Percentiles rank a stretch among this genome's conserved stretches.
These are phyloP conservation scores for Pyrenophora graminea DNA, from an alignment of 2,329 filamentous ascomycete species.

Conservation along the genomic window DNA sequence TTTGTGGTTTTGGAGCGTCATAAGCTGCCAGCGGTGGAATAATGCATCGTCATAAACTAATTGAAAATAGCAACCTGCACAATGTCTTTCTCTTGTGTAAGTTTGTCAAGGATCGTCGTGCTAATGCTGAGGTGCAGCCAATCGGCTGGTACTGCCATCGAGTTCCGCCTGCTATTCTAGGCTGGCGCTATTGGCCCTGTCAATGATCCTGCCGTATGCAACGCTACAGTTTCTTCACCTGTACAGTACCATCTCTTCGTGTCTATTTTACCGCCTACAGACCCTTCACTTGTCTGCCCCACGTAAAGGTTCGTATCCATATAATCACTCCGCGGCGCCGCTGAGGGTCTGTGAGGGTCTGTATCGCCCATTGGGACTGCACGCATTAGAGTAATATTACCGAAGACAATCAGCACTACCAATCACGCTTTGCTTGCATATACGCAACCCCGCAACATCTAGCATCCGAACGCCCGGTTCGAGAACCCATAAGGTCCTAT, in stretches of 20 bases:
- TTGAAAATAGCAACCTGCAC: conserved; percentile 7
- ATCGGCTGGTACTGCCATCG: conserved; percentile 15
- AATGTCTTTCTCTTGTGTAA: conserved; percentile 10
- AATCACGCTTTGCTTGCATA: conserved; percentile 4
- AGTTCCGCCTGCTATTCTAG: conserved; percentile 16
- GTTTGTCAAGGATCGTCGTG: conserved; percentile 8
- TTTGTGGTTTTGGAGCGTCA: background rate
- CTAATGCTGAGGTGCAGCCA: conserved; percentile 11
- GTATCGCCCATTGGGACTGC: no score
- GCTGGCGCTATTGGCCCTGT: conserved; percentile 16
- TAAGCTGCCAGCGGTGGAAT: background rate
- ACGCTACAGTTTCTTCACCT: conserved; percentile 16
- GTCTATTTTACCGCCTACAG: conserved; percentile 8
- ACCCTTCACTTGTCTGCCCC: background rate
- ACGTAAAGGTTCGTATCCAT: background rate
- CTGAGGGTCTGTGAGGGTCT: background rate
- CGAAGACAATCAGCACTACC: conserved; percentile 20
- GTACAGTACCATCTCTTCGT: background rate
- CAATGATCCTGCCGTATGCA: conserved; percentile 22
- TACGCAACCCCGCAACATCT: background rate
- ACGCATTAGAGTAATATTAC: conserved; percentile 14
- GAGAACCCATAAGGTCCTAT: background rate
- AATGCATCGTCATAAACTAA: background rate
- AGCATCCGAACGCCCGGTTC: background rate
- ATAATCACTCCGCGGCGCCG: no score